Evolutionary conservation across 176 grass and related monocot species (phyloP).

Genomic region (Ensete glaucum): DNA sequence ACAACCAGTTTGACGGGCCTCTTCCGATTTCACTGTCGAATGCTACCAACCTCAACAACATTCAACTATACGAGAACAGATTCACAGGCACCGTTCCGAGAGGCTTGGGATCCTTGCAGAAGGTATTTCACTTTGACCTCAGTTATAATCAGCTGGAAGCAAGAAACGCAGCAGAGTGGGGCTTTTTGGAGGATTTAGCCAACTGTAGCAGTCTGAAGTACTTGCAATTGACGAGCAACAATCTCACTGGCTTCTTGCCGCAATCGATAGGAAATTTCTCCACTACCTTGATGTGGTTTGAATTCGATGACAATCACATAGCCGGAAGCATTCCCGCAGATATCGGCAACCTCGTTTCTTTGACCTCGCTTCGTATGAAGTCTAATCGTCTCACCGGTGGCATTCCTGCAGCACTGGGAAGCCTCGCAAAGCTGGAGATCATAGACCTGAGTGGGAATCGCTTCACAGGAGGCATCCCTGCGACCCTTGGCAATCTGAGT

Average conservation of each 20-base stretch:
- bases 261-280: background rate
- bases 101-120: background rate
- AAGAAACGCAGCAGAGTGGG: background rate
- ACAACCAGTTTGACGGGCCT: background rate
- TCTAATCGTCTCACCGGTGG: background rate
- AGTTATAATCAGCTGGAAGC: background rate
- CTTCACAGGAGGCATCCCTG: background rate
- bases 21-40: background rate
- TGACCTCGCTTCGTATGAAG: background rate
- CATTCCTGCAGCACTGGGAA: conserved; percentile 2
- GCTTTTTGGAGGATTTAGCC: background rate
- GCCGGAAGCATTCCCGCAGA: conserved; percentile 15
- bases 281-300: background rate
- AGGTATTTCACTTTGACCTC: background rate
- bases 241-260: background rate
- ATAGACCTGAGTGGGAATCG: background rate
- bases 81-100: background rate
- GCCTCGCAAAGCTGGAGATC: background rate
- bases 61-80: background rate
- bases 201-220: background rate
- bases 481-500: background rate
- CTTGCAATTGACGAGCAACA: background rate
- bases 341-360: conserved; percentile 15
- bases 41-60: background rate
- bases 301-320: background rate